A percentile compares a stretch with the other conserved stretches of the same genome.
phyloP scores from a whole-genome alignment of 2,329 filamentous ascomycete species.

The Aspergillus bombycis region DNA sequence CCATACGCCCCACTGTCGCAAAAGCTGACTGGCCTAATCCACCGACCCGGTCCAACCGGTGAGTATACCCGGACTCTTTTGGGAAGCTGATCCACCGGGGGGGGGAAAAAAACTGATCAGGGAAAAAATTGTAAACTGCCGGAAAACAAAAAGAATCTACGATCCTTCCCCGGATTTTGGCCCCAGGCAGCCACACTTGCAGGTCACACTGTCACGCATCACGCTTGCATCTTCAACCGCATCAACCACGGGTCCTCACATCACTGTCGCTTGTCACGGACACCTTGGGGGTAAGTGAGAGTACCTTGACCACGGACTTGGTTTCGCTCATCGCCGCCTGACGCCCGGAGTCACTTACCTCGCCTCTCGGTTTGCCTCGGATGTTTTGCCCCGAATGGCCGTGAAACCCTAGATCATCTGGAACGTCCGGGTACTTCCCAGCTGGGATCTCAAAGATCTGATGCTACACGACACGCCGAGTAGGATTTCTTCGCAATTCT shows the following conservation, averaged over 20 bases:
- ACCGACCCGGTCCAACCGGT: conserved; percentile 16
- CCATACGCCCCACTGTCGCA: background rate
- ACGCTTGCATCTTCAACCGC: background rate
- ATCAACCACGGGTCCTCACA: background rate
- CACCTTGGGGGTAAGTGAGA: background rate
- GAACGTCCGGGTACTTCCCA: background rate
- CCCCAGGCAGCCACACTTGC: conserved; percentile 13
- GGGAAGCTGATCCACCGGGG: background rate
- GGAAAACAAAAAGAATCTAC: background rate
- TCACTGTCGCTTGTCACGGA: background rate
- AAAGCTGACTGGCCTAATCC: conserved; percentile 10
- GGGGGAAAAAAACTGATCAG: background rate
- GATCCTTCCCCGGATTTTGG: conserved; percentile 19
- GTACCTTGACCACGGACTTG: background rate
- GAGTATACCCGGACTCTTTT: background rate
- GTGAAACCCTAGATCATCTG: background rate
- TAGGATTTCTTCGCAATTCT: background rate
- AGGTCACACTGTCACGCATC: conserved; percentile 8
- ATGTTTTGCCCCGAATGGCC: background rate
- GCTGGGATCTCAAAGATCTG: background rate
- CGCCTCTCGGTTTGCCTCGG: conserved; percentile 3
- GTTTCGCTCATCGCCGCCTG: background rate
- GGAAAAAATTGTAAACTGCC: background rate
- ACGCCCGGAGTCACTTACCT: background rate
- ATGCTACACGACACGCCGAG: background rate